Conservation (phyloP, 1,139 yeast species). For the Kazachstania sp. region DNA sequence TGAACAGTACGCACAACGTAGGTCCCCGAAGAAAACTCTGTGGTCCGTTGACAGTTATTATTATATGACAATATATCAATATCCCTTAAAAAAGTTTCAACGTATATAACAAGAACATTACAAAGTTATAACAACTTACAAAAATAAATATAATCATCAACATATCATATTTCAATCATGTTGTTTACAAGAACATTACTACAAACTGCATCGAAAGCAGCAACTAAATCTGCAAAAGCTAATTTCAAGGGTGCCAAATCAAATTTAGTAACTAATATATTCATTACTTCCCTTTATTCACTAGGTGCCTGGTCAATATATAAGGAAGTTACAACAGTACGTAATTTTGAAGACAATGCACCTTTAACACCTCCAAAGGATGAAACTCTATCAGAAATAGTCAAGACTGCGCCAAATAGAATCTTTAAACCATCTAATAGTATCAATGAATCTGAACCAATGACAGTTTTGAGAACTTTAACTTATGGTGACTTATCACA, state of each 20-base stretch:
- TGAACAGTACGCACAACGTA: no score
- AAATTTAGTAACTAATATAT: background rate
- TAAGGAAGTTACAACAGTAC: conserved; percentile 2
- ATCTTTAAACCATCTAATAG: background rate
- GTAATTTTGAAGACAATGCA: background rate
- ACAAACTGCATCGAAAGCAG: background rate
- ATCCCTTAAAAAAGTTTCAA: no score
- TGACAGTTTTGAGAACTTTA: background rate
- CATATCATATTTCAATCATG: background rate
- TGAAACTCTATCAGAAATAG: background rate
- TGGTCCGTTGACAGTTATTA: no score
- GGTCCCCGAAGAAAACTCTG: no score
- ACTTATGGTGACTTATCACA: conserved; percentile 5
- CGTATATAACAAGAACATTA: no score
- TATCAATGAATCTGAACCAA: background rate
- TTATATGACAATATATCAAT: no score
- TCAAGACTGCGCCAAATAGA: conserved; percentile 3
- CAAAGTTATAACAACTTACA: no score
- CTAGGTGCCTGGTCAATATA: conserved; percentile 3
- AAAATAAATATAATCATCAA: background rate
- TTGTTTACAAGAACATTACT: background rate
- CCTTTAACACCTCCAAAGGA: background rate
- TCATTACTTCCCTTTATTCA: conserved; percentile 4
- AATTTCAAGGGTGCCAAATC: background rate
- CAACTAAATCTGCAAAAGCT: background rate